These are phyloP conservation scores for Hyparrhenia diplandra DNA, from an alignment of 176 grass and related monocot species.

Conservation along the genomic window DNA sequence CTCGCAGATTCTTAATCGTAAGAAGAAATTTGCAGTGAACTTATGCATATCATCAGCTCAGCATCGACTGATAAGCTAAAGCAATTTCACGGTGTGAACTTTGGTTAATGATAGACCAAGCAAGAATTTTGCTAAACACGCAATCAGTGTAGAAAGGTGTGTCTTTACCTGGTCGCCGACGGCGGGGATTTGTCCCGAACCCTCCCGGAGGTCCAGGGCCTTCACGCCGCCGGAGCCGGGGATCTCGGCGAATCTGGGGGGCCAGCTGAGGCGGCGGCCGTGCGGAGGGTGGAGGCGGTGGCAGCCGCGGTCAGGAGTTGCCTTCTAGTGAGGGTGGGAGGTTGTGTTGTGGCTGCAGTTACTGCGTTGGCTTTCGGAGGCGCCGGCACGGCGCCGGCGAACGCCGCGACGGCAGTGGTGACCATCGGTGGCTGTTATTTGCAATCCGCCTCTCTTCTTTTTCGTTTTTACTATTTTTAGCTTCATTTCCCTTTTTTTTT, in stretches of 20 bases:
- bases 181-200: constrained; percentile 50
- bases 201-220: constrained; percentile 69
- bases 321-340: constrained; percentile 30
- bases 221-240: constrained; percentile 71
- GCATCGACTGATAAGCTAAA: neutral
- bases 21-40: too few species aligned
- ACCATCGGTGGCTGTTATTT: constrained; percentile 17
- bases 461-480: neutral
- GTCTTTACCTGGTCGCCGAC: constrained; percentile 65
- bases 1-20: neutral
- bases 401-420: neutral
- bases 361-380: neutral
- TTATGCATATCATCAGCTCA: neutral
- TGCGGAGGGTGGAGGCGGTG: constrained; percentile 9
- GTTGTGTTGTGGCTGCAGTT: constrained; percentile 8
- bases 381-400: constrained; percentile 26
- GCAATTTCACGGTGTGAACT: neutral
- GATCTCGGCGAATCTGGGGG: constrained; percentile 58
- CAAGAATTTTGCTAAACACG: neutral
- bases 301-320: constrained; percentile 26
- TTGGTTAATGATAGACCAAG: neutral
- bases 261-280: constrained; percentile 2
- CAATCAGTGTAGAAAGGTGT: neutral
- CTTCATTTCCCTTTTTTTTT: too few species aligned
- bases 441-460: neutral